Evolutionary conservation across 1,139 yeast species (phyloP).

Genomic region (Saccharomyces hybrid): DNA sequence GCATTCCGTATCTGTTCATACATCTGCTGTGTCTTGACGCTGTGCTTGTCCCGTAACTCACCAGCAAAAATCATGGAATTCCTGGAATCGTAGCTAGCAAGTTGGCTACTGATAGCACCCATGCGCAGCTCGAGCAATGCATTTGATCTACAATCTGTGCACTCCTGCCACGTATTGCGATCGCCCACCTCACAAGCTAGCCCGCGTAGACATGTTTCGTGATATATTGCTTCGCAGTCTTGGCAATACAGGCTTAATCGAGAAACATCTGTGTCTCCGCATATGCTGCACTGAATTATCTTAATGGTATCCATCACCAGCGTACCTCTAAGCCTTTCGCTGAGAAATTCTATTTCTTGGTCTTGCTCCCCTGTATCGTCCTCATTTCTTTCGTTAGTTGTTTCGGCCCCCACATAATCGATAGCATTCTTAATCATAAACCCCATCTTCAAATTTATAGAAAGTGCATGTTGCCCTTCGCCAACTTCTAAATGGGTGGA

Average conservation of each 20-base stretch:
- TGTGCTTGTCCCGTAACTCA: slow-evolving; percentile 10
- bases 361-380: slow-evolving; percentile 2
- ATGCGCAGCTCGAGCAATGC: not conserved
- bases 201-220: slow-evolving; percentile 18
- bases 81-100: not conserved
- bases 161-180: slow-evolving; percentile 16
- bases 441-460: slow-evolving; percentile 12
- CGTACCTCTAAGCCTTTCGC: not conserved
- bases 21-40: slow-evolving; percentile 10
- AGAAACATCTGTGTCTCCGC: slow-evolving; percentile 15
- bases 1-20: slow-evolving; percentile 32
- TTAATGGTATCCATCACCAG: not conserved
- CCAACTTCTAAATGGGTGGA: slow-evolving; percentile 10
- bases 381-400: not conserved
- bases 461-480: slow-evolving; percentile 2
- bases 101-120: not conserved
- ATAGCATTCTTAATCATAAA: slow-evolving; percentile 11
- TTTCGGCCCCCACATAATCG: slow-evolving; percentile 1
- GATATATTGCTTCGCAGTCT: slow-evolving; percentile 16
- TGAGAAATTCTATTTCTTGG: not conserved
- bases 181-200: slow-evolving; percentile 21
- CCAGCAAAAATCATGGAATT: slow-evolving; percentile 8
- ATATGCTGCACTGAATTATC: slow-evolving; percentile 15
- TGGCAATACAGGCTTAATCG: slow-evolving; percentile 13
- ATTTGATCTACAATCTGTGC: slow-evolving; percentile 16